Conservation (phyloP, 306 rosid species). For the Cyclanthera cordifolia region DNA sequence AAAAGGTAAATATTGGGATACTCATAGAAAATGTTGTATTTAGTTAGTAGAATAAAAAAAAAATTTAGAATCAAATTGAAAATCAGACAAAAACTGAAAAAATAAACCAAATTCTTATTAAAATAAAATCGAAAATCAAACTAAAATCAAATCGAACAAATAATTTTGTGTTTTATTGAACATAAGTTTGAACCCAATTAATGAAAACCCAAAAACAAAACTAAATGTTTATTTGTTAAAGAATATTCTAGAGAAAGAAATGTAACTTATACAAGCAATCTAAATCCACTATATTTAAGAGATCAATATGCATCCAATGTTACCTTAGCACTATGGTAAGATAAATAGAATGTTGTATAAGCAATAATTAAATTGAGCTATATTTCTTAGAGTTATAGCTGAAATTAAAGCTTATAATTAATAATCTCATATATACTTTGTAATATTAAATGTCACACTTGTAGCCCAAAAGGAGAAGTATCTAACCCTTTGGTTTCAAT, state of each 20-base stretch:
- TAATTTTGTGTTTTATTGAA: no score
- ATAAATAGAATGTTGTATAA: neutral
- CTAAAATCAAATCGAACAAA: no score
- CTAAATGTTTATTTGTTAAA: no score
- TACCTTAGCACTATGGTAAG: neutral
- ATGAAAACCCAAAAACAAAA: no score
- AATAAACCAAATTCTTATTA: no score
- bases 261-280: neutral
- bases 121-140: no score
- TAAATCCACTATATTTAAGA: neutral
- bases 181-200: no score
- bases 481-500: constrained; percentile 24
- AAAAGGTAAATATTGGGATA: no score
- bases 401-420: neutral
- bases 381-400: neutral
- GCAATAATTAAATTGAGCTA: neutral
- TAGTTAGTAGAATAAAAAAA: no score
- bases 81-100: no score
- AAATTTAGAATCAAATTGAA: no score
- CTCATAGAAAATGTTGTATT: no score
- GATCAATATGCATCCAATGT: neutral
- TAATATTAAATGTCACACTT: constrained; percentile 16
- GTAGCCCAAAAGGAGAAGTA: constrained; percentile 30
- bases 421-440: neutral
- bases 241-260: neutral